Conservation (phyloP, 148 eudicot genomes). For the Silene conica region DNA sequence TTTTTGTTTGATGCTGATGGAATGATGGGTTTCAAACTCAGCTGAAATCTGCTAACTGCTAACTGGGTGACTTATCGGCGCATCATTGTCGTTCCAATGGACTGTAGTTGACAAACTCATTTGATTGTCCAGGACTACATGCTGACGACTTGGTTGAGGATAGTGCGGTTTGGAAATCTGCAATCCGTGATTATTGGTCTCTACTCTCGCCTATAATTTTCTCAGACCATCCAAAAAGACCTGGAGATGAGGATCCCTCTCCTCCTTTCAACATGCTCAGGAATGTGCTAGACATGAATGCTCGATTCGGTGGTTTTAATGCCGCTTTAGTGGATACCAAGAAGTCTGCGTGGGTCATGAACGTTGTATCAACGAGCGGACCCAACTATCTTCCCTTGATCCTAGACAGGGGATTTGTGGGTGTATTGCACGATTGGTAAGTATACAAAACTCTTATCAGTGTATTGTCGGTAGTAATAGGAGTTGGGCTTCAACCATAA, state of each 20-base stretch:
- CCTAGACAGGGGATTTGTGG: constrained; percentile 75
- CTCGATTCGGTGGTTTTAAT: constrained; percentile 80
- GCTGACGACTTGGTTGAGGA: constrained; percentile 70
- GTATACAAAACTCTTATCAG: neutral
- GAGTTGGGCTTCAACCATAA: too few relatives aligned
- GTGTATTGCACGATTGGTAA: constrained; percentile 91
- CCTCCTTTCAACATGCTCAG: constrained; percentile 95
- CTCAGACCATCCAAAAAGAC: constrained; percentile 96
- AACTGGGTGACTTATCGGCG: neutral
- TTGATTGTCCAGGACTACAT: constrained; percentile 42
- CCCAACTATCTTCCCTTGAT: constrained; percentile 70
- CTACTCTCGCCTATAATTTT: constrained; percentile 84
- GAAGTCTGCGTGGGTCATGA: constrained; percentile 96
- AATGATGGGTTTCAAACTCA: too few relatives aligned
- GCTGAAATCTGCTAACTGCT: too few relatives aligned
- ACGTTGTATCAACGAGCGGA: constrained; percentile 74
- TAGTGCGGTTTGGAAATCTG: constrained; percentile 52
- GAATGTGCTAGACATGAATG: constrained; percentile 93
- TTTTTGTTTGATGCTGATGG: too few relatives aligned
- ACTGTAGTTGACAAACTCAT: neutral
- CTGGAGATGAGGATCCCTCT: constrained; percentile 94
- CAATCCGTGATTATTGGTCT: constrained; percentile 79
- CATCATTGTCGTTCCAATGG: neutral
- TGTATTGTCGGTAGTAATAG: too few relatives aligned
- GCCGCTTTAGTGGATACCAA: constrained; percentile 66